Conservation (phyloP, 257 asterid genomes). For the Solanum boliviense region DNA sequence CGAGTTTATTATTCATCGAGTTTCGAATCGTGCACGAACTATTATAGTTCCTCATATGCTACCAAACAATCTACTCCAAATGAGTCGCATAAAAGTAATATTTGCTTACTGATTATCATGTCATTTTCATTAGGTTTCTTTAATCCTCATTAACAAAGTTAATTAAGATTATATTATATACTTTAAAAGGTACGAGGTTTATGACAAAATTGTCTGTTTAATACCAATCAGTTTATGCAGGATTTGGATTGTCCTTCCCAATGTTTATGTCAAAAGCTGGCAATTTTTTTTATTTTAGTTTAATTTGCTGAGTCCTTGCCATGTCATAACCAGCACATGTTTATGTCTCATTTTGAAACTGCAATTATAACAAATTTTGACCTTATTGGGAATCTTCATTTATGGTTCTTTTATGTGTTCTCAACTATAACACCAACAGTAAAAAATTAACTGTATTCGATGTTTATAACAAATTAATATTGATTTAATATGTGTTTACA, state of each 20-base stretch:
- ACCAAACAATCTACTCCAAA: neutral
- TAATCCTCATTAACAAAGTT: neutral
- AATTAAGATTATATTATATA: neutral
- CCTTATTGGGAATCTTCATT: neutral
- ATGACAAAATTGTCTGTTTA: neutral
- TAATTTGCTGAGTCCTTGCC: neutral
- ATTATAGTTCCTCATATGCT: neutral
- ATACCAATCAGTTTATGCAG: neutral
- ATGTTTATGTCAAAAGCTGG: neutral
- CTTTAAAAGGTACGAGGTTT: constrained; percentile 1
- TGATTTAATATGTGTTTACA: rapidly evolving
- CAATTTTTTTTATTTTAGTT: neutral
- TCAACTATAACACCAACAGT: neutral
- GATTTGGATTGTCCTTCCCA: neutral
- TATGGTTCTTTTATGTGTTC: neutral
- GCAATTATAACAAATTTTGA: neutral
- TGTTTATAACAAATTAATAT: neutral
- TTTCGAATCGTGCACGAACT: neutral
- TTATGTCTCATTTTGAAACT: neutral
- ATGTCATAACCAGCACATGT: neutral
- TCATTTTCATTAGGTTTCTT: neutral
- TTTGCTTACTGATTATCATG: neutral
- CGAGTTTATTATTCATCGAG: neutral
- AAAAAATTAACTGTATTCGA: rapidly evolving
- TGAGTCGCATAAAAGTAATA: neutral